Conservation (phyloP, 495 filamentous ascomycete genomes). For the Neurospora hispaniola region DNA sequence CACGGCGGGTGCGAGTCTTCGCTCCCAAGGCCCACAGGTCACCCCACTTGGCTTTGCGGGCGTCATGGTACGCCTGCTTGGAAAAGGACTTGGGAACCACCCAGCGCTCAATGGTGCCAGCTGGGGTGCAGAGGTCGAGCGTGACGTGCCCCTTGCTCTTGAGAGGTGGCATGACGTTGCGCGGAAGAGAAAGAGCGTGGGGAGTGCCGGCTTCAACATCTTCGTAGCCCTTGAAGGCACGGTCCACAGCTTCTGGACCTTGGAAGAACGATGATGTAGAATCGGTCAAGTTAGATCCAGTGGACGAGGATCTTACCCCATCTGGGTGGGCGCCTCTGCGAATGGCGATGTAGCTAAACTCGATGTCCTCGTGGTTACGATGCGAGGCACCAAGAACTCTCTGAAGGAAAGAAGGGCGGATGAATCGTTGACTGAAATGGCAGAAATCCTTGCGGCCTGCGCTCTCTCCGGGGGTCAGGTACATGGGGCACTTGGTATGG, state of each 20-base stretch:
- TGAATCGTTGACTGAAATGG: constrained; percentile 80
- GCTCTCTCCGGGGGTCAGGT: constrained; percentile 52
- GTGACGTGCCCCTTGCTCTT: constrained; percentile 83
- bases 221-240: constrained; percentile 34
- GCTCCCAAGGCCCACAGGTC: constrained; percentile 93
- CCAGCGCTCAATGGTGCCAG: constrained; percentile 86
- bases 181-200: constrained; percentile 62
- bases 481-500: constrained; percentile 83
- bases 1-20: constrained; percentile 62
- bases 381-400: constrained; percentile 55
- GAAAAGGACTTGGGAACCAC: constrained; percentile 73
- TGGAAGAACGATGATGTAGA: constrained; percentile 4
- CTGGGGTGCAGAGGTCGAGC: constrained; percentile 82
- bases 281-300: constrained; percentile 1
- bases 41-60: constrained; percentile 82
- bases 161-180: constrained; percentile 65
- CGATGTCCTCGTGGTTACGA: constrained; percentile 80
- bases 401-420: constrained; percentile 74
- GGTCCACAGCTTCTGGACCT: constrained; percentile 19
- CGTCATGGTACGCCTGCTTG: constrained; percentile 75
- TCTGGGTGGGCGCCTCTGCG: constrained; percentile 50
- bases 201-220: constrained; percentile 19
- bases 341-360: constrained; percentile 83
- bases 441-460: constrained; percentile 78
- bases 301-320: constrained; percentile 34